Percentiles rank a stretch among this genome's conserved stretches.
phyloP scores from a whole-genome alignment of 1,139 yeast species.

The Blastobotrys capitulatus region DNA sequence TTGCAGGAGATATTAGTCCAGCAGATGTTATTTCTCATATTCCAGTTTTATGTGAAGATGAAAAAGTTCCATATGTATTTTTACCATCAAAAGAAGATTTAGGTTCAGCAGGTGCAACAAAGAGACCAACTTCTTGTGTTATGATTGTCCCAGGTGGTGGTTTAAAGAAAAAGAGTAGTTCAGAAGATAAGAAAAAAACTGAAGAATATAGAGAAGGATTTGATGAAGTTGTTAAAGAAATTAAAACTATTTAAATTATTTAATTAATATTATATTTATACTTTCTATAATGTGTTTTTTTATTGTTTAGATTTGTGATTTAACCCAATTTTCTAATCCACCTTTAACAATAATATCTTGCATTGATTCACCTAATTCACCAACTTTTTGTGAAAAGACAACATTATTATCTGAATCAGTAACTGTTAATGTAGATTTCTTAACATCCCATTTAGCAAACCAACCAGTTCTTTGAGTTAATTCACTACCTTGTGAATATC shows the following conservation, averaged over 20 bases:
- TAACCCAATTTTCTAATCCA: slow-evolving; percentile 98
- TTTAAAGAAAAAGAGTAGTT: slow-evolving; percentile 58
- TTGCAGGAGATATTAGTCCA: slow-evolving; percentile 98
- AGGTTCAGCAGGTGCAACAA: slow-evolving; percentile 98
- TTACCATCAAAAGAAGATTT: slow-evolving; percentile 96
- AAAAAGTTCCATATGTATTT: slow-evolving; percentile 82
- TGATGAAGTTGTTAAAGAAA: slow-evolving; percentile 94
- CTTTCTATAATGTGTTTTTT: too few relatives aligned
- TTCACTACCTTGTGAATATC: slow-evolving; percentile 53
- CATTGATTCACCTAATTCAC: slow-evolving; percentile 89
- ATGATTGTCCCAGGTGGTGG: slow-evolving; percentile 98
- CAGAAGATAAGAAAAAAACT: slow-evolving; percentile 59
- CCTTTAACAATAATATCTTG: slow-evolving; percentile 97
- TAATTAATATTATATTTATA: too few relatives aligned
- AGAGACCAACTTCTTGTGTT: slow-evolving; percentile 97
- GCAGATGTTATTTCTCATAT: slow-evolving; percentile 95
- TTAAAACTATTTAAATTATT: slow-evolving; percentile 30
- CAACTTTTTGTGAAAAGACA: slow-evolving; percentile 78
- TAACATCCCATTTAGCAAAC: slow-evolving; percentile 90
- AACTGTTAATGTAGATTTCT: slow-evolving; percentile 72
- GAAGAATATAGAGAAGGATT: slow-evolving; percentile 89
- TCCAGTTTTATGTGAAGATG: slow-evolving; percentile 96
- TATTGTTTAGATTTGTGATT: slow-evolving; percentile 8
- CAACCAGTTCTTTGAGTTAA: slow-evolving; percentile 93
- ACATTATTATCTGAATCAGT: slow-evolving; percentile 58